A percentile compares a stretch with the other conserved stretches of the same genome.
These are phyloP conservation scores for Bryum argenteum DNA, from an alignment of 225 moss, liverwort and hornwort genomes.

Conservation along the genomic window DNA sequence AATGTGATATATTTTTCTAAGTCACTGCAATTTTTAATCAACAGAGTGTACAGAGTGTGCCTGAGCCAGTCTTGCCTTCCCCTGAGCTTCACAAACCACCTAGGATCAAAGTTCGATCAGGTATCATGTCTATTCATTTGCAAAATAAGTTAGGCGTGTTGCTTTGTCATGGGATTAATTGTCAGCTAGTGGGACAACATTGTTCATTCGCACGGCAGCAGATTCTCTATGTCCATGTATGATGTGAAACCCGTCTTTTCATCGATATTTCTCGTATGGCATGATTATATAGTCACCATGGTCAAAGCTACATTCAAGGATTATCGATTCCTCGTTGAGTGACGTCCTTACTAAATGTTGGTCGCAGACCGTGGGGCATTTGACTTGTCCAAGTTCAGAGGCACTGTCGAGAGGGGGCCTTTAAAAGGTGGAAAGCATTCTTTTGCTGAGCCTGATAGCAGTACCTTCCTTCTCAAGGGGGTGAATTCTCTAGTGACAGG, in stretches of 20 bases:
- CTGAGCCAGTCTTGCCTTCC: slow-evolving; percentile 38
- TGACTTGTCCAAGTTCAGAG: slow-evolving; percentile 56
- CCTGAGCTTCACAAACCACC: slow-evolving; percentile 29
- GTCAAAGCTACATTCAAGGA: slow-evolving; percentile 9
- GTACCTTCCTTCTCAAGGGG: slow-evolving; percentile 56
- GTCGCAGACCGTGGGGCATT: slow-evolving; percentile 45
- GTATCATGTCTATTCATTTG: slow-evolving; percentile 25
- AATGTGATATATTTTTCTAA: slow-evolving; percentile 1
- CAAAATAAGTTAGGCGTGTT: slow-evolving; percentile 15
- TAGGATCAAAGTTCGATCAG: slow-evolving; percentile 45
- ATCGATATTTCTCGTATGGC: background rate
- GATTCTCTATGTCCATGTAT: slow-evolving; percentile 7
- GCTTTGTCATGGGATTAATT: background rate
- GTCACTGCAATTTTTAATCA: slow-evolving; percentile 15
- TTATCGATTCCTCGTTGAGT: background rate
- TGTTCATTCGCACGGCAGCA: background rate
- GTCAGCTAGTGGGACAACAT: slow-evolving; percentile 1
- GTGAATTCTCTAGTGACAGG: slow-evolving; percentile 54
- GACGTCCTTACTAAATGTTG: slow-evolving; percentile 27
- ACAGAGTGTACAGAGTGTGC: slow-evolving; percentile 48
- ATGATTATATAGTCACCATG: slow-evolving; percentile 7
- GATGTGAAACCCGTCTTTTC: slow-evolving; percentile 6
- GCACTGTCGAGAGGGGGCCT: slow-evolving; percentile 54
- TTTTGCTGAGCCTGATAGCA: slow-evolving; percentile 68
- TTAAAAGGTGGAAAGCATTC: slow-evolving; percentile 63